phyloP scores from a whole-genome alignment of 805 yeast genomes.

The Millerago galiae region DNA sequence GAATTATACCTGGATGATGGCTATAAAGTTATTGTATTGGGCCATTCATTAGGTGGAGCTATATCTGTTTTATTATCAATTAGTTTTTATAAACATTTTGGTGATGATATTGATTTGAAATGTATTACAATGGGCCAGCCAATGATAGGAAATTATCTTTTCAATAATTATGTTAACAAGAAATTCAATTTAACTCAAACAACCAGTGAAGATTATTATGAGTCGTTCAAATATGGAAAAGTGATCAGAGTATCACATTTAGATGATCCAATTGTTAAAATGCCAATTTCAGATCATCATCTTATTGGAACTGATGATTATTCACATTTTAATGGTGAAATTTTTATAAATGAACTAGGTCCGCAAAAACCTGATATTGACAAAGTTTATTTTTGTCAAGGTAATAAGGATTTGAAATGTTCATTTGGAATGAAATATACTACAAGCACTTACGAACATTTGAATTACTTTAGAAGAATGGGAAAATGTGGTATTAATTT shows the following conservation, averaged over 20 bases:
- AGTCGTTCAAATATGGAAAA: slow-evolving; percentile 2
- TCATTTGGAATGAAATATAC: slow-evolving; percentile 16
- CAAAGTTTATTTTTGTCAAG: slow-evolving; percentile 72
- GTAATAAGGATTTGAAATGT: slow-evolving; percentile 59
- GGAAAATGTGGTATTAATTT: slow-evolving; percentile 22
- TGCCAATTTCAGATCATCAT: slow-evolving; percentile 17
- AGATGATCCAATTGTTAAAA: slow-evolving; percentile 22
- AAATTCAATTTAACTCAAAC: slow-evolving; percentile 5
- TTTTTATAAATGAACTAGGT: slow-evolving; percentile 20
- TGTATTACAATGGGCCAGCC: slow-evolving; percentile 25
- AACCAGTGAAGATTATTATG: background rate
- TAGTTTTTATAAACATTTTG: slow-evolving; percentile 1
- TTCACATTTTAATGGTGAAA: slow-evolving; percentile 16
- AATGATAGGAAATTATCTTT: slow-evolving; percentile 19
- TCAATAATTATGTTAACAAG: slow-evolving; percentile 11
- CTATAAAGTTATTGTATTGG: slow-evolving; percentile 16
- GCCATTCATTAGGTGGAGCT: slow-evolving; percentile 26
- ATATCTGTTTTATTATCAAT: slow-evolving; percentile 15
- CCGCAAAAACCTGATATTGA: slow-evolving; percentile 9
- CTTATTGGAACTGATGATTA: slow-evolving; percentile 13
- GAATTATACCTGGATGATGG: slow-evolving; percentile 2
- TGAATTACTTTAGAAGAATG: slow-evolving; percentile 24
- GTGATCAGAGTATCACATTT: slow-evolving; percentile 20
- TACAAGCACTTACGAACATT: slow-evolving; percentile 20
- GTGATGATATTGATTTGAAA: background rate